These are phyloP conservation scores for Syzygium malaccense DNA, from an alignment of 441 rosid genomes.

Conservation along the genomic window DNA sequence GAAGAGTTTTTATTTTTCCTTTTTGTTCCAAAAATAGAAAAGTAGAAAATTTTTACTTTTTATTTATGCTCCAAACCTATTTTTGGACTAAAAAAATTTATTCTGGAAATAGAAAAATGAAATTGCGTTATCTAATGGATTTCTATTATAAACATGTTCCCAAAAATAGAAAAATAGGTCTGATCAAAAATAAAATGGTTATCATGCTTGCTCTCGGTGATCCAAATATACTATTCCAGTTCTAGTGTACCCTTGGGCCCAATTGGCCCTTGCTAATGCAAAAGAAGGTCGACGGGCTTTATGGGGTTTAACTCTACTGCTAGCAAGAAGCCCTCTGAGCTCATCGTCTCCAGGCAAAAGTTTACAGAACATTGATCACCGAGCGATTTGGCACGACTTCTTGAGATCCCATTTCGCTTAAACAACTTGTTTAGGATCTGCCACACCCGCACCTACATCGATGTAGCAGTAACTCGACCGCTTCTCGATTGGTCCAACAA, in stretches of 20 bases:
- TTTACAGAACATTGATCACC: not conserved
- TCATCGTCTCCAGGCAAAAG: not conserved
- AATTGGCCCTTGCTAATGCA: not conserved
- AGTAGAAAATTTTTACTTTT: too few relatives aligned
- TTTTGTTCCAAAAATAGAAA: too few relatives aligned
- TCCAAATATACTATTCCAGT: not conserved
- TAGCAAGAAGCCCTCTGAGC: not conserved
- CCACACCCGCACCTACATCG: not conserved
- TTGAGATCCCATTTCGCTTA: not conserved
- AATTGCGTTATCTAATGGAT: too few relatives aligned
- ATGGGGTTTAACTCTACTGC: not conserved
- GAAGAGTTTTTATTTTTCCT: too few relatives aligned
- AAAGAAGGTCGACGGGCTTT: not conserved
- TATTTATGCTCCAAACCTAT: too few relatives aligned
- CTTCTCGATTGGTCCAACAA: not conserved
- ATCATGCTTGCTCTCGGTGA: too few relatives aligned
- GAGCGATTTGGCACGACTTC: not conserved
- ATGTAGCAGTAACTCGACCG: not conserved
- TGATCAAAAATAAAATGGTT: too few relatives aligned
- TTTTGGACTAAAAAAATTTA: too few relatives aligned
- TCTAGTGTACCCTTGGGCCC: not conserved
- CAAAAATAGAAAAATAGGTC: too few relatives aligned
- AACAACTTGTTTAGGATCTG: not conserved
- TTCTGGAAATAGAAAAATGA: too few relatives aligned
- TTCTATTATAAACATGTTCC: too few relatives aligned